phyloP scores from a whole-genome alignment of 768 basidiomycete species.

The Dioszegia aurantiaca region DNA sequence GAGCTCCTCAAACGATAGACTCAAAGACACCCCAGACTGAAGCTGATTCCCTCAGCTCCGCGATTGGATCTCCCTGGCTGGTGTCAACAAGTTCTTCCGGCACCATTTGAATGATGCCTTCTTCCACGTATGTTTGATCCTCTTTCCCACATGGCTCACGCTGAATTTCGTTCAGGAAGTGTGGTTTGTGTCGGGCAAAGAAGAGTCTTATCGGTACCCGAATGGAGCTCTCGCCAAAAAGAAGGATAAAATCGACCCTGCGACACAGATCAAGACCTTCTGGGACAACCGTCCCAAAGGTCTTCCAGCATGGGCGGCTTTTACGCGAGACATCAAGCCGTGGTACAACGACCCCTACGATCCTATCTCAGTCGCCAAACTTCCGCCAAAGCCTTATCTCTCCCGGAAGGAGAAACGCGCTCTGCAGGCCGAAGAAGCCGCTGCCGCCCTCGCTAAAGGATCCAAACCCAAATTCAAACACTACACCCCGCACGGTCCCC shows the following conservation, averaged over 20 bases:
- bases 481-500: slow-evolving; percentile 15
- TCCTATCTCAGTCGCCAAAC: not conserved
- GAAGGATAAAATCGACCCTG: no score
- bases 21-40: not conserved
- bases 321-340: not conserved
- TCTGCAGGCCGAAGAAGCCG: no score
- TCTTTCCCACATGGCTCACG: not conserved
- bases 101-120: slow-evolving; percentile 23
- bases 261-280: not conserved
- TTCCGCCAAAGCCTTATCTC: no score
- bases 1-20: not conserved
- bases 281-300: not conserved
- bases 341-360: not conserved
- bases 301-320: not conserved
- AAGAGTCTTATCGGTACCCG: not conserved
- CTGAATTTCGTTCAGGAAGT: not conserved
- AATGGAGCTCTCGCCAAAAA: not conserved
- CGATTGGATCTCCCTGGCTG: slow-evolving; percentile 34
- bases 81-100: slow-evolving; percentile 24
- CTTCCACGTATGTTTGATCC: slow-evolving; percentile 24
- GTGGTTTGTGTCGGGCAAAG: not conserved
- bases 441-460: not conserved
- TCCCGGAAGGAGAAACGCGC: no score
- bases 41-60: slow-evolving; percentile 16
- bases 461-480: not conserved